These are phyloP conservation scores for Fusarium brevicatenulatum DNA, from an alignment of 2,329 filamentous ascomycete species.

Conservation along the genomic window DNA sequence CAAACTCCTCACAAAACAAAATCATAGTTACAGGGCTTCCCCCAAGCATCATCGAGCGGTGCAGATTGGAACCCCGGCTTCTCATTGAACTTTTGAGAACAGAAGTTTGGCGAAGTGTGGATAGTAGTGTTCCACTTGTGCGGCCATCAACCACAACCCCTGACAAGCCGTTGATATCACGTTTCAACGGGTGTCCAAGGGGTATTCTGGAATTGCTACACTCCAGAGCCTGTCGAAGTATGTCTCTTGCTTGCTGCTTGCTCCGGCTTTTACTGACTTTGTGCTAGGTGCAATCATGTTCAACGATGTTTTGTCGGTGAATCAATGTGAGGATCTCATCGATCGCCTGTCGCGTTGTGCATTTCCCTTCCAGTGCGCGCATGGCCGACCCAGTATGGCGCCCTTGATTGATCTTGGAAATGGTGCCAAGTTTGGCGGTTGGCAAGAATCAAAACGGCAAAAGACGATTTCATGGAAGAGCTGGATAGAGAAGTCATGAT, in stretches of 20 bases:
- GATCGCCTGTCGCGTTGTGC: conserved; percentile 66
- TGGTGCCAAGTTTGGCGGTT: conserved; percentile 40
- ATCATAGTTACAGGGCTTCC: conserved; percentile 72
- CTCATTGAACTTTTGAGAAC: conserved; percentile 78
- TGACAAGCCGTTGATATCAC: conserved; percentile 64
- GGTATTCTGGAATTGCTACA: conserved; percentile 81
- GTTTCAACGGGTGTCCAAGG: conserved; percentile 75
- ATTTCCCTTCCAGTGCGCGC: conserved; percentile 86
- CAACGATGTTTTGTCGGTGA: conserved; percentile 71
- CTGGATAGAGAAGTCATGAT: conserved; percentile 27
- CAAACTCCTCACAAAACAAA: conserved; percentile 41
- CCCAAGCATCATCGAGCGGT: conserved; percentile 78
- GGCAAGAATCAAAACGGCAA: conserved; percentile 36
- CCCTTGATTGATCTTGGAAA: conserved; percentile 66
- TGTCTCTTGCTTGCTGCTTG: conserved; percentile 17
- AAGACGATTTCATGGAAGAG: conserved; percentile 27
- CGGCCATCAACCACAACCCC: not conserved
- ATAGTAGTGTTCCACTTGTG: conserved; percentile 47
- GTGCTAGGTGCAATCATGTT: conserved; percentile 79
- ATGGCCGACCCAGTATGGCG: conserved; percentile 76
- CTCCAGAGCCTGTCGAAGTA: conserved; percentile 78
- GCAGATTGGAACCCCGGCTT: conserved; percentile 75
- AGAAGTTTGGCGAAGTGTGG: conserved; percentile 75
- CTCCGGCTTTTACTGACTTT: conserved; percentile 8
- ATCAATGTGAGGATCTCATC: conserved; percentile 70